Evolutionary conservation across 306 rosid species (phyloP), one percentile per base, ranked within the genome.

Genomic region (Prunus mira): DNA sequence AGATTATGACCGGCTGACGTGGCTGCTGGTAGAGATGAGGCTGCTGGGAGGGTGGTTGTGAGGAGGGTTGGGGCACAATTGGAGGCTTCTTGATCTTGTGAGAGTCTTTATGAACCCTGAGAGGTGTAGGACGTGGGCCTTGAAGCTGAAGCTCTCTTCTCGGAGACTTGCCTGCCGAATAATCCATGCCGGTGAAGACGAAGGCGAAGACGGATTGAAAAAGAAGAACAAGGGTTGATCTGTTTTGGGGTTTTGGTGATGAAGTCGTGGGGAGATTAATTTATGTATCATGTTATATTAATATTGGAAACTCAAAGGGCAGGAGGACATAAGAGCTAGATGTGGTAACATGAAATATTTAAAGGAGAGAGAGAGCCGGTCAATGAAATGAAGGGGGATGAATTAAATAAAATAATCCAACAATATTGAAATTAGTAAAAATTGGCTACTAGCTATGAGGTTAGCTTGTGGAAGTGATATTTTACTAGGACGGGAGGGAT

Each of bases 71-170:
- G 24, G 90, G 93, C 2, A 87, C 88, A 57, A 88, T 24, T 0
- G 93, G 96, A 10, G 96, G 93, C 41, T 90, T 92, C 71, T 79
- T 87, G 84, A 90, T 93, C 80, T 88, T 90, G 78, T 87, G 91
- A 50, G 97, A 90, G 17, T 90, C 97, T 65, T 89, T 90, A 79
- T 82, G 78, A 68, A 93, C 65, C 82, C 60, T 89, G 3, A 93
- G 84, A 32, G 96, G 97, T 0, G 92, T 12, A 9, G 97, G 97
- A 15, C 97, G 91, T 6, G 92, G 92, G 2, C 97, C 97, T 79
- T 86, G 96, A 12, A 93, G 88, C 77, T 86, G 96, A 13, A 93
- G 88, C 83, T 90, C 93, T 80, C 84, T 87, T 81, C 82, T 86
- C 1, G 96, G 92, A 8, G 92, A 91, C 73, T 79, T 91, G 38